Evolutionary conservation across 371 early-diverging fungal genomes (phyloP), one percentile per base, ranked within the genome.

Genomic region (Gilbertella persicaria): DNA sequence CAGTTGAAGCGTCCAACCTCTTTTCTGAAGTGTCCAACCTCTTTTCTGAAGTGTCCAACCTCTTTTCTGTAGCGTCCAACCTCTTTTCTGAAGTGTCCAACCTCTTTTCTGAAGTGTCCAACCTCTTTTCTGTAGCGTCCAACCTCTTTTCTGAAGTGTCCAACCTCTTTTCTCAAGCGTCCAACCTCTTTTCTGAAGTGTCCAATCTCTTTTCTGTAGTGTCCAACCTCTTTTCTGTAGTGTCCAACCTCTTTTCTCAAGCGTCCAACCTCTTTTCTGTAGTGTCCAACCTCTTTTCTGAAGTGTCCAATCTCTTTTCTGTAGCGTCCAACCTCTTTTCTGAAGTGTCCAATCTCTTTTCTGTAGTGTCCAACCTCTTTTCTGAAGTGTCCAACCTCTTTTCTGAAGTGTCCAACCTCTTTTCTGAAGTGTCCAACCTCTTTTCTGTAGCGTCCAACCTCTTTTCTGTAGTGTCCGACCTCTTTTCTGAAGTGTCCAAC

Each of bases 1-100:
- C 46, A 53, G 54, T 53, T 45, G 45, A 53, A 53, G 53, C 45
- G 37, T 45, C 53, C 45, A 4, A 53, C 33, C 23, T 45, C 26
- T 44, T 36, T 36, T 53, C 28, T 48, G 14, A 48, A 48, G 50
- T 50, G 50, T 40, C 50, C 40, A 2, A 26, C 41, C 25, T 40
- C 39, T 50, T 40, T 50, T 40, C 38, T 4, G n/a, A 40, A 28
- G 50, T 50, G 40, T 35, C 47, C 21, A 20, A 35, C 36, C 30
- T 47, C 44, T 44, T 24, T 44, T 26, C 21, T 4, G 24, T n/a
- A 25, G 44, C 24, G 44, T 44, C 44, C 44, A 4, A 24, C 25
- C 20, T 44, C 25, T 44, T 24, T 45, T 45, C 46, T 26, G 16
- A 45, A 29, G 46, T 45, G 46, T 45, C 30, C 46, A 3, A 29